These are phyloP conservation scores for Penicillium paradoxum DNA, from an alignment of 495 filamentous ascomycete genomes.

Conservation along the genomic window DNA sequence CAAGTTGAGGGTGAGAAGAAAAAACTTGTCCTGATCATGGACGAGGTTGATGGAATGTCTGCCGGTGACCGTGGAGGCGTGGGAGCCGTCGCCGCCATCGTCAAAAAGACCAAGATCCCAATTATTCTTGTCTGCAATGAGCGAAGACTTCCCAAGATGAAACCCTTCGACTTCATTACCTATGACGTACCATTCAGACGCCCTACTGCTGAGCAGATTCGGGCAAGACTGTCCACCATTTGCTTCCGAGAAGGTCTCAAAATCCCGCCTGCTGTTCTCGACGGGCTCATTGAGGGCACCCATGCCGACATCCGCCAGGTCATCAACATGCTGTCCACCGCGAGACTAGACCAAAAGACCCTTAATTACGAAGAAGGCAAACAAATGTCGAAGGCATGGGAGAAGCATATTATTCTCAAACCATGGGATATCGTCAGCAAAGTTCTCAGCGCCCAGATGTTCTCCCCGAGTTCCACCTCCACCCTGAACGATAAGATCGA, in stretches of 20 bases:
- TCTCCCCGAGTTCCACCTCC: constrained; percentile 69
- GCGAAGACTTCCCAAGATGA: constrained; percentile 90
- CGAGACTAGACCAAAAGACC: constrained; percentile 73
- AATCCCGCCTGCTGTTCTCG: constrained; percentile 79
- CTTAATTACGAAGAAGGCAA: constrained; percentile 82
- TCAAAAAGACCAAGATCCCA: constrained; percentile 90
- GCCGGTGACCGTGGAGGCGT: constrained; percentile 95
- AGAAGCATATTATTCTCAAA: constrained; percentile 93
- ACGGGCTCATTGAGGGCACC: constrained; percentile 90
- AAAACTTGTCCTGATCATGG: constrained; percentile 95
- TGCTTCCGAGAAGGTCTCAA: constrained; percentile 88
- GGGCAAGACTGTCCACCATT: constrained; percentile 87
- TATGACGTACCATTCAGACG: constrained; percentile 83
- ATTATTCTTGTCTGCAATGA: constrained; percentile 99
- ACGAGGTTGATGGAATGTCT: constrained; percentile 99
- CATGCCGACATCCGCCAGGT: constrained; percentile 95
- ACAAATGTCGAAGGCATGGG: constrained; percentile 94
- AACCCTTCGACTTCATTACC: constrained; percentile 82
- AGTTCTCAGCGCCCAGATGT: constrained; percentile 83
- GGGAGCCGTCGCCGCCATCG: constrained; percentile 85
- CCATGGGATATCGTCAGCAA: constrained; percentile 97
- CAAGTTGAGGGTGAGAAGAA: constrained; percentile 76
- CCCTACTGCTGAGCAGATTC: constrained; percentile 82
- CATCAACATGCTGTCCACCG: constrained; percentile 96
- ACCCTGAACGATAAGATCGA: constrained; percentile 96